These are phyloP conservation scores for Amniculicola lignicola DNA, from an alignment of 495 filamentous ascomycete genomes.

Conservation along the genomic window DNA sequence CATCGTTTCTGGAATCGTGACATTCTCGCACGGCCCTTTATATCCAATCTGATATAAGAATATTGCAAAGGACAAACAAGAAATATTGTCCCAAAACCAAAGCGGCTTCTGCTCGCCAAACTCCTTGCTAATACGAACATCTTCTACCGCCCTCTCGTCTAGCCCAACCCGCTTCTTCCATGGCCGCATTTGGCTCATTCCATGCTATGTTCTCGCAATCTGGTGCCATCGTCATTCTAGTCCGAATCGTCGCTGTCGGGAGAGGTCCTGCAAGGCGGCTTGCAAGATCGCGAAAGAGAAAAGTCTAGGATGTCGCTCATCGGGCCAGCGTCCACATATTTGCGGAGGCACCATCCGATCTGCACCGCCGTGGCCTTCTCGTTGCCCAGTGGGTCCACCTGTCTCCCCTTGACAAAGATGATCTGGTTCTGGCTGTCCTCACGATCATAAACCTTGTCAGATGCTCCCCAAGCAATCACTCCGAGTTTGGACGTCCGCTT, in stretches of 20 bases:
- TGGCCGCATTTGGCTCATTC: background rate
- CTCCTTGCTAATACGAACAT: too few species aligned
- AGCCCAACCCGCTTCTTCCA: background rate
- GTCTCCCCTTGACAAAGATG: conserved; percentile 39
- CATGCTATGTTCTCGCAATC: too few species aligned
- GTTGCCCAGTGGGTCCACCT: conserved; percentile 36
- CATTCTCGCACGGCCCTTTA: too few species aligned
- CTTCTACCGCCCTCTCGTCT: too few species aligned
- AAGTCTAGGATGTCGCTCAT: conserved; percentile 41
- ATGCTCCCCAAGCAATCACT: conserved; percentile 42
- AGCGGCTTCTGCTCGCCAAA: too few species aligned
- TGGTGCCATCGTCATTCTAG: background rate
- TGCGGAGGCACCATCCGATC: conserved; percentile 39
- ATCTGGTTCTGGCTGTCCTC: conserved; percentile 42
- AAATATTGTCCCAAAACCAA: too few species aligned
- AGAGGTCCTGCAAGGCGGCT: conserved; percentile 32
- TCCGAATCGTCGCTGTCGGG: conserved; percentile 29
- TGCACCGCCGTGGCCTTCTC: conserved; percentile 33
- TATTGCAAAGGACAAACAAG: too few species aligned
- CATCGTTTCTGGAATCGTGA: too few species aligned
- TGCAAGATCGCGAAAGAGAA: conserved; percentile 26
- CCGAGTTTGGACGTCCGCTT: conserved; percentile 33
- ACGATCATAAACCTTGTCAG: conserved; percentile 43
- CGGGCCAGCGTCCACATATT: conserved; percentile 40
- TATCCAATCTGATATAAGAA: too few species aligned